Evolutionary conservation across 2,329 filamentous ascomycete species (phyloP), one percentile per base, ranked within the genome.

Genomic region (Aspergillus tanneri): DNA sequence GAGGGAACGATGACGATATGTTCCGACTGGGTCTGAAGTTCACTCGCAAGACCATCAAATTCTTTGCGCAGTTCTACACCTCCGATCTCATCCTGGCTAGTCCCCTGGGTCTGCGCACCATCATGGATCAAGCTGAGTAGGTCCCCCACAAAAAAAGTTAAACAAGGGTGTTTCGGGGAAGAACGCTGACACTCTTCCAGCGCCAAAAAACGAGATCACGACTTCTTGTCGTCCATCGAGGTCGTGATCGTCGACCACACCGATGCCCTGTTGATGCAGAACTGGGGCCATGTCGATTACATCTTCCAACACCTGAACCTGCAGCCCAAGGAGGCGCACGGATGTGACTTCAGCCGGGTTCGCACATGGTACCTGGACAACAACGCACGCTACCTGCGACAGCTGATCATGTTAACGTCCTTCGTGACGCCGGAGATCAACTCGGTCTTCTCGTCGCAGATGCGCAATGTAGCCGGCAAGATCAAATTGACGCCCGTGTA

Each of bases 21-120:
- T 99, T 97, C 73, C 84, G 92, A 3, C 76, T 97, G 2, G 93
- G 92, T n/a, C 72, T 99, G 64, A 99, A 97, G 70, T 95, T 99
- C 67, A 97, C 93, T 0, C 83, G 93, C 52, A 97, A 96, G 72
- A 95, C 90, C 0, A 78, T 97, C 65, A 97, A 96, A 68, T 93
- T 88, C 67, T 99, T 95, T 73, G 82, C 92, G 0, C 87, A 90
- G 53, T 99, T 99, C 68, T 97, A 97, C 76, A 92, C 87, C 67
- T 96, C 91, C 8, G 93, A 99, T 66, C 90, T 99, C 56, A 89
- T 99, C 46, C 78, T 99, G 45, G 90, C 90, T 18, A 95, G 90
- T 57, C 90, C 93, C 0, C 77, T 99, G 3, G 93, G 93, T 9
- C 77, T 99, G 12, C 87, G 90, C 45, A 90, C 93, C 73, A 89